Conservation (phyloP, 805 yeast genomes). For the Clavispora asparagi region DNA sequence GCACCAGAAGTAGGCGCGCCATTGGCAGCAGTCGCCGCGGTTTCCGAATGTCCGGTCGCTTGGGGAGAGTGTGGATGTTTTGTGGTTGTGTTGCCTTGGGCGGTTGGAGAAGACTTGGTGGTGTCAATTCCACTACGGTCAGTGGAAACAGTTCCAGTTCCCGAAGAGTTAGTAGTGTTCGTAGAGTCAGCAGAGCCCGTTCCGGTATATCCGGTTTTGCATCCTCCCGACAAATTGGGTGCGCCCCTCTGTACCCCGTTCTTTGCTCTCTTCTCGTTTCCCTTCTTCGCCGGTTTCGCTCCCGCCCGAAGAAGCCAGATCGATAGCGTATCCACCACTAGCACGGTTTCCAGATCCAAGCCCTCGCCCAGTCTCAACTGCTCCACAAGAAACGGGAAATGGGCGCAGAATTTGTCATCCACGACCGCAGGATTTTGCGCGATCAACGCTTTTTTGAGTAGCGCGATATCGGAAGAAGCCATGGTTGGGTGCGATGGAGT, state of each 20-base stretch:
- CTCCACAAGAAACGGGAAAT: background rate
- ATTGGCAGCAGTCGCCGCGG: background rate
- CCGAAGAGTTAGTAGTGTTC: no score
- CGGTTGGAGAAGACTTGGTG: no score
- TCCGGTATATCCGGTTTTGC: no score
- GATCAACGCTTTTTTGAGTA: background rate
- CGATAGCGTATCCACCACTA: conserved; percentile 47
- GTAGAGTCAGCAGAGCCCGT: no score
- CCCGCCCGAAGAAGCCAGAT: conserved; percentile 58
- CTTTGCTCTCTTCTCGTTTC: background rate
- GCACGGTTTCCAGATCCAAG: conserved; percentile 9
- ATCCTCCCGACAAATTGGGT: no score
- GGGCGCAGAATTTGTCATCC: background rate
- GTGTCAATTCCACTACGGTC: no score
- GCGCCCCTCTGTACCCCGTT: no score
- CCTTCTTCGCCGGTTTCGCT: conserved; percentile 12
- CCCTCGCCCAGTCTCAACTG: background rate
- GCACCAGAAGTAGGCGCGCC: no score
- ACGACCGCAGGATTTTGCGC: background rate
- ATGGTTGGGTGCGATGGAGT: background rate
- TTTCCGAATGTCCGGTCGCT: no score
- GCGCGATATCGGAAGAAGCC: background rate
- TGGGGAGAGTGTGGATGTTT: no score
- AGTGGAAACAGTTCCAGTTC: no score
- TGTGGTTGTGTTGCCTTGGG: no score